Conservation (phyloP, 148 eudicot genomes). For the Vaccinium macrocarpon region DNA sequence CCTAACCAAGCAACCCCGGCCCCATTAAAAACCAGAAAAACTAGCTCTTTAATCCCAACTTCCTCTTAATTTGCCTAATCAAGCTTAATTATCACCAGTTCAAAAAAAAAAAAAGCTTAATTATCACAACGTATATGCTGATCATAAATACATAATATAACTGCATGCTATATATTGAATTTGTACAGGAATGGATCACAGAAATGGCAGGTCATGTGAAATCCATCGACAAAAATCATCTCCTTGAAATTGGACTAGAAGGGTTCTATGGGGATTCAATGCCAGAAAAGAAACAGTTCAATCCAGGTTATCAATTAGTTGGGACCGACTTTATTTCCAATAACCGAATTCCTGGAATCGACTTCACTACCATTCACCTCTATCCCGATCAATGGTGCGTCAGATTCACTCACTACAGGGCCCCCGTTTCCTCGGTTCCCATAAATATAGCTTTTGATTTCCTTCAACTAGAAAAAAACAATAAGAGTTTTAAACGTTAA, state of each 20-base stretch:
- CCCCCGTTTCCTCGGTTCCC: no score
- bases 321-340: conserved; percentile 40
- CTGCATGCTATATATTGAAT: not conserved
- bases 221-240: conserved; percentile 28
- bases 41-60: not conserved
- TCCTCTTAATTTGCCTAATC: not conserved
- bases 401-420: no score
- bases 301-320: conserved; percentile 36
- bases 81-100: not conserved
- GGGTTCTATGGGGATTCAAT: conserved; percentile 44
- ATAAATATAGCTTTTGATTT: no score
- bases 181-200: conserved; percentile 18
- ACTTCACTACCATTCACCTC: conserved; percentile 36
- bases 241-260: conserved; percentile 37
- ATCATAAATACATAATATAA: no score
- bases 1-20: not conserved
- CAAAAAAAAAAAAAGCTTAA: no score
- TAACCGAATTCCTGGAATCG: conserved; percentile 27
- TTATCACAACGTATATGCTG: no score
- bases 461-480: no score
- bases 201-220: conserved; percentile 23
- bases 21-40: not conserved
- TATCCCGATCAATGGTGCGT: conserved; percentile 21
- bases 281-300: conserved; percentile 31
- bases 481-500: no score